Evolutionary conservation across 768 basidiomycete genomes (phyloP).

Genomic region (Hygrocybe punicea): DNA sequence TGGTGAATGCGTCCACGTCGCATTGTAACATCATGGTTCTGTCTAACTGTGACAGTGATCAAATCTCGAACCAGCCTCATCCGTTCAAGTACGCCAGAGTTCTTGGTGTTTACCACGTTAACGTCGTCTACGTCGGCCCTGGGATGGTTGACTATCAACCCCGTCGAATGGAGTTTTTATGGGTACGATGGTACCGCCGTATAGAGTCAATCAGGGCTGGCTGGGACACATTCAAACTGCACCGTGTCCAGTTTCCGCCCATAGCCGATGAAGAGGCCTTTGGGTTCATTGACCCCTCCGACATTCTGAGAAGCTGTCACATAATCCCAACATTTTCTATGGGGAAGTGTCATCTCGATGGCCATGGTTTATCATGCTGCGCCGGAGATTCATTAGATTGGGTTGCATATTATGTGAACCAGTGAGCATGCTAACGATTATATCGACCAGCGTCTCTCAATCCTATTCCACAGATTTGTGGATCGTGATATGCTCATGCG

Average conservation of each 20-base stretch:
- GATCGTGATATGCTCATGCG: too few species aligned
- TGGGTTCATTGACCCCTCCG: constrained; percentile 20
- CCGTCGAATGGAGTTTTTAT: neutral
- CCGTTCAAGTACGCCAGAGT: constrained; percentile 9
- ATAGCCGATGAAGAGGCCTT: constrained; percentile 11
- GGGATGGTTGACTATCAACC: too few species aligned
- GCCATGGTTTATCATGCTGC: neutral
- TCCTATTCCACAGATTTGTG: too few species aligned
- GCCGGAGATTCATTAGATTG: constrained; percentile 20
- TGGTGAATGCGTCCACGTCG: constrained; percentile 27
- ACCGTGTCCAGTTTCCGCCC: constrained; percentile 8
- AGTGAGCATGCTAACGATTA: too few species aligned
- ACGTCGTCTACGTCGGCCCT: too few species aligned
- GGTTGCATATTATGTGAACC: constrained; percentile 34
- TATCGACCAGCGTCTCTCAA: too few species aligned
- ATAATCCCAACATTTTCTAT: constrained; percentile 12
- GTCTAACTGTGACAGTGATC: neutral
- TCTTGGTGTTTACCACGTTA: neutral
- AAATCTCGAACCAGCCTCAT: neutral
- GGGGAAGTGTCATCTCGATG: neutral
- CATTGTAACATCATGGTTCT: neutral
- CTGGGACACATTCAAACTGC: neutral
- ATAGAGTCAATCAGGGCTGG: neutral
- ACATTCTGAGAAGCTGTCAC: constrained; percentile 13
- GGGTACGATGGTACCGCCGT: constrained; percentile 11